Evolutionary conservation across 495 filamentous ascomycete genomes (phyloP).

Genomic region (Mycothermus thermophilus): DNA sequence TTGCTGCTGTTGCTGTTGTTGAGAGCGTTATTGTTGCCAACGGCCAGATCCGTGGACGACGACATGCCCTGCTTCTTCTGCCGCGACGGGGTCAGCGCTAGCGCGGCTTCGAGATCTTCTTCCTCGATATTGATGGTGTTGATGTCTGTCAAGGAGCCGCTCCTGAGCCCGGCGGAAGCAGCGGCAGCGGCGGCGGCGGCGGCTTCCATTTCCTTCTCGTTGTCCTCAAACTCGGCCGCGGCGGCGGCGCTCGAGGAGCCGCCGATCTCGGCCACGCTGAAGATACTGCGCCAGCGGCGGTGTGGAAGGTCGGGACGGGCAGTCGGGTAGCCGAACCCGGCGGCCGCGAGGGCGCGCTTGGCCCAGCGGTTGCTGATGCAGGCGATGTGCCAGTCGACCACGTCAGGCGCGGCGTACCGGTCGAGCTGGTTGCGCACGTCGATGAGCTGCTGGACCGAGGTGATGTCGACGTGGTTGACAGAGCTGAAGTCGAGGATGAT

Average conservation of each 20-base stretch:
- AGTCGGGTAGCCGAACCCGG: constrained; percentile 82
- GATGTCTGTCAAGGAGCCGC: too few relatives aligned
- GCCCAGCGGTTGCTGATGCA: constrained; percentile 96
- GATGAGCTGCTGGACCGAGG: constrained; percentile 87
- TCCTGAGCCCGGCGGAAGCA: too few relatives aligned
- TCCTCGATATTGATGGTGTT: too few relatives aligned
- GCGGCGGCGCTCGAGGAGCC: constrained; percentile 54
- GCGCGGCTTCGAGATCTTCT: too few relatives aligned
- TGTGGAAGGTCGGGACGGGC: constrained; percentile 35
- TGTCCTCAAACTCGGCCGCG: constrained; percentile 37
- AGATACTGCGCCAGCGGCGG: constrained; percentile 87
- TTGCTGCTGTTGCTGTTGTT: background rate
- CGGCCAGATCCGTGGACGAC: constrained; percentile 6
- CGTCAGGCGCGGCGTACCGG: constrained; percentile 65
- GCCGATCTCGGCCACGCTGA: constrained; percentile 82
- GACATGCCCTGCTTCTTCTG: background rate
- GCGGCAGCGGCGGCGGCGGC: too few relatives aligned
- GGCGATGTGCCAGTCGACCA: constrained; percentile 92
- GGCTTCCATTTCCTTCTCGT: constrained; percentile 38
- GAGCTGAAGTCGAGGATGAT: constrained; percentile 91
- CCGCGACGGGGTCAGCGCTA: too few relatives aligned
- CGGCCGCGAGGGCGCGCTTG: constrained; percentile 82
- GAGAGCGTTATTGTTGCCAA: background rate
- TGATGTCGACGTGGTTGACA: constrained; percentile 93
- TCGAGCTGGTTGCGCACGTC: constrained; percentile 97